phyloP scores from a whole-genome alignment of 345 rosid species.

The Nephelium lappaceum region DNA sequence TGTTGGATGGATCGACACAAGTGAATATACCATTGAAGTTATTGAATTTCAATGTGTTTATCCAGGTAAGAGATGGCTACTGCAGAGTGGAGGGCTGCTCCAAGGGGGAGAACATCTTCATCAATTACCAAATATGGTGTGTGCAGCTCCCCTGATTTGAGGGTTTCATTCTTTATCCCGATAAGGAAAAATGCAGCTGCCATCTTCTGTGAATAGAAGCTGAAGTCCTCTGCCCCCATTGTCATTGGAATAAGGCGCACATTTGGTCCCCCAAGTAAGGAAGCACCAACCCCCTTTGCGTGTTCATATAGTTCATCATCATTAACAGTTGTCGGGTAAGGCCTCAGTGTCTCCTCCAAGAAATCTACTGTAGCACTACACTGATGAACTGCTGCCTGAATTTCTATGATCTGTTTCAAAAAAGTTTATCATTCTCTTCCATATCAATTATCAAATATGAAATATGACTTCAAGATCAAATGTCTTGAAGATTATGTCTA shows the following conservation, averaged over 20 bases:
- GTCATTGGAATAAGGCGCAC: constrained; percentile 29
- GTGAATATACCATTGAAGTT: constrained; percentile 1
- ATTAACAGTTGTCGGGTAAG: constrained; percentile 62
- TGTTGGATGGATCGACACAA: neutral
- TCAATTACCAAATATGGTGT: constrained; percentile 47
- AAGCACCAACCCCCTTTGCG: constrained; percentile 52
- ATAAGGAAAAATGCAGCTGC: constrained; percentile 48
- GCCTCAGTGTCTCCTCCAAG: constrained; percentile 43
- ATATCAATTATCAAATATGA: neutral
- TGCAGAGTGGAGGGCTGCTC: constrained; percentile 61
- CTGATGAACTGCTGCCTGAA: constrained; percentile 61
- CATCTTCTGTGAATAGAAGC: constrained; percentile 55
- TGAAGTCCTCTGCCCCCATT: constrained; percentile 70
- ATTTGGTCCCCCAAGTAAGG: constrained; percentile 50
- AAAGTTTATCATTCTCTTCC: neutral
- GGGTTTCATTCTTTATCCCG: constrained; percentile 35
- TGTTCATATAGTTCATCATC: constrained; percentile 56
- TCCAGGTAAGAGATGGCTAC: constrained; percentile 57
- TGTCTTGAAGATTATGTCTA: neutral
- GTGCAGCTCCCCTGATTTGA: constrained; percentile 27
- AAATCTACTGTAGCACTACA: constrained; percentile 61
- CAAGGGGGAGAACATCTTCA: constrained; percentile 55
- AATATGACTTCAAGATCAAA: neutral
- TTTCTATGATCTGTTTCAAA: constrained; percentile 51
- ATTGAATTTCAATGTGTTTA: constrained; percentile 7